Evolutionary conservation across 2,329 filamentous ascomycete genomes (phyloP).

Genomic region (Aspergillus arachidicola): DNA sequence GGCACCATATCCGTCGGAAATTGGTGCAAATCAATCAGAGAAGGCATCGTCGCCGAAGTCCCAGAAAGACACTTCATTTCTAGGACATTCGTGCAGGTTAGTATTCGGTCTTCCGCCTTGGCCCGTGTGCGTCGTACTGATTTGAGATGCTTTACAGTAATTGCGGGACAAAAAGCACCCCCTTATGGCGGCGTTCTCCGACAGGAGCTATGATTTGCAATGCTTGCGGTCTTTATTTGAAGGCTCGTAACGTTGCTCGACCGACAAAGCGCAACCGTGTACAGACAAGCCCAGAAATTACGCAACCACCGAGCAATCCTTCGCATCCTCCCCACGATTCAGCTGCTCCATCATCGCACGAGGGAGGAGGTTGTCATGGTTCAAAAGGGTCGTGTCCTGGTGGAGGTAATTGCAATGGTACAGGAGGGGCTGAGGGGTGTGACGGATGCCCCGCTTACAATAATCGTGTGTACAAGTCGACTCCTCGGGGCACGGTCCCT

Average conservation of each 20-base stretch:
- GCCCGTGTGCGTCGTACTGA: slow-evolving; percentile 11
- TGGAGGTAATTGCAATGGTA: slow-evolving; percentile 92
- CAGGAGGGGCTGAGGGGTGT: slow-evolving; percentile 91
- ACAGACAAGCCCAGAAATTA: slow-evolving; percentile 44
- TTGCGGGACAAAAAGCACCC: slow-evolving; percentile 90
- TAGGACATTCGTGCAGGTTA: slow-evolving; percentile 47
- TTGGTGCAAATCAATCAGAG: slow-evolving; percentile 10
- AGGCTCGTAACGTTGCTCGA: slow-evolving; percentile 86
- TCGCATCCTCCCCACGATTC: slow-evolving; percentile 27
- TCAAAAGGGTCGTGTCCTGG: slow-evolving; percentile 88
- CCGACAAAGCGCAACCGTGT: slow-evolving; percentile 84
- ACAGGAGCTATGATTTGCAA: slow-evolving; percentile 96
- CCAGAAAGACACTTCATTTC: slow-evolving; percentile 41
- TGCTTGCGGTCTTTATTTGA: slow-evolving; percentile 91
- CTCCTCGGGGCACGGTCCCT: slow-evolving; percentile 51
- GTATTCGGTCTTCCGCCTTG: slow-evolving; percentile 13
- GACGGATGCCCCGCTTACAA: slow-evolving; percentile 97
- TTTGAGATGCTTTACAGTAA: slow-evolving; percentile 63
- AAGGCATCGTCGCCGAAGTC: slow-evolving; percentile 39
- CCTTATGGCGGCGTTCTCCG: slow-evolving; percentile 90
- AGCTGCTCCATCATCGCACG: slow-evolving; percentile 37
- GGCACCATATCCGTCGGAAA: slow-evolving; percentile 26
- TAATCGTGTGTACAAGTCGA: slow-evolving; percentile 88
- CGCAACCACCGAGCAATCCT: slow-evolving; percentile 6
- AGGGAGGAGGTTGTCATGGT: slow-evolving; percentile 35